A percentile compares a stretch with the other conserved stretches of the same genome.
phyloP scores from a whole-genome alignment of 2,329 filamentous ascomycete genomes.

The Orbilia blumenaviensis region DNA sequence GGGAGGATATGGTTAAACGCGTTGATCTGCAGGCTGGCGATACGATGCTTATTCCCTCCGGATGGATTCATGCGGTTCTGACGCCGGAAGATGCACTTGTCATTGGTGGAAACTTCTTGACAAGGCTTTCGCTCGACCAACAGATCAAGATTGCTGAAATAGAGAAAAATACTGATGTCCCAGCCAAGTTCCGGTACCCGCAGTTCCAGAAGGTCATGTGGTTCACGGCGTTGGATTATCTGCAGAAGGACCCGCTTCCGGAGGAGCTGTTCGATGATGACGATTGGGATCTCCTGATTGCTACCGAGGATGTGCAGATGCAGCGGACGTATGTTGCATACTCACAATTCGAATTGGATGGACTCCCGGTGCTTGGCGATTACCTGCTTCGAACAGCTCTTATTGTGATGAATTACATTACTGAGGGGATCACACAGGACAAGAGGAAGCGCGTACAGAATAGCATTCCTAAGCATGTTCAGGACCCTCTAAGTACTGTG shows the following conservation, averaged over 20 bases:
- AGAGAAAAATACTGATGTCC: constrained; percentile 73
- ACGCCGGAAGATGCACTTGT: constrained; percentile 75
- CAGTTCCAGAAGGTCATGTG: constrained; percentile 76
- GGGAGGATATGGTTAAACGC: constrained; percentile 34
- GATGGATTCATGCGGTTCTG: constrained; percentile 78
- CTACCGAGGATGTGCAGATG: constrained; percentile 72
- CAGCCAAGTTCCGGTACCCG: constrained; percentile 73
- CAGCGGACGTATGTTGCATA: constrained; percentile 65
- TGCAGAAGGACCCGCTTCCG: constrained; percentile 72
- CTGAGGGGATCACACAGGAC: constrained; percentile 69
- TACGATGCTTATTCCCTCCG: constrained; percentile 75
- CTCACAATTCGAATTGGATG: constrained; percentile 56
- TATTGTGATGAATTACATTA: constrained; percentile 56
- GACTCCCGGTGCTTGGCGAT: constrained; percentile 55
- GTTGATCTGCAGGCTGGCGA: constrained; percentile 71
- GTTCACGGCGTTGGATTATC: constrained; percentile 72
- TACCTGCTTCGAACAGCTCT: constrained; percentile 56
- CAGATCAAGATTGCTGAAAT: constrained; percentile 73
- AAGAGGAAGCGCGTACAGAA: constrained; percentile 69
- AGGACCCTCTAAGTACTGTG: constrained; percentile 70
- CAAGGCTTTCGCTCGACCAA: constrained; percentile 72
- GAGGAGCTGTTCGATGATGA: constrained; percentile 67
- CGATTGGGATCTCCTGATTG: constrained; percentile 66
- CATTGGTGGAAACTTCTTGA: constrained; percentile 76
- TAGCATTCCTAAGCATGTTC: constrained; percentile 71